phyloP scores from a whole-genome alignment of 495 filamentous ascomycete species.

The Neurospora tetraspora region DNA sequence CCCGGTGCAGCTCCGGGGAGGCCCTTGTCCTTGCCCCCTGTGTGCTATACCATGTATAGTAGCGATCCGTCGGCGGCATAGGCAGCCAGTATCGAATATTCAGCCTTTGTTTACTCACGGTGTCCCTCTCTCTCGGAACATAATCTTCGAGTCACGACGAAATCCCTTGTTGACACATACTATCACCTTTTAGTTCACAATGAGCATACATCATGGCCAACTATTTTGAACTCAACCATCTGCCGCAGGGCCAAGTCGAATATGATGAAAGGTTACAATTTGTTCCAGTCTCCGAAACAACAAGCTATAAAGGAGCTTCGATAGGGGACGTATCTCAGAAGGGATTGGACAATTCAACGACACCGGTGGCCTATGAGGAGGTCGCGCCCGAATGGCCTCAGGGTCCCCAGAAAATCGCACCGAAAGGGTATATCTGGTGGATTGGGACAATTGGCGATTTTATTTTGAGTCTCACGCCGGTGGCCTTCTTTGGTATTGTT shows the following conservation, averaged over 20 bases:
- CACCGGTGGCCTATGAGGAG: neutral
- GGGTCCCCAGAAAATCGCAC: neutral
- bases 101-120: neutral
- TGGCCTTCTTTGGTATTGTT: neutral
- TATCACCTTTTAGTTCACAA: neutral
- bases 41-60: neutral
- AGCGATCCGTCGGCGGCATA: neutral
- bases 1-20: neutral
- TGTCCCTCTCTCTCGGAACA: neutral
- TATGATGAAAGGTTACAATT: neutral
- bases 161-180: too few relatives aligned
- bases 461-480: neutral
- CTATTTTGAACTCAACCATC: neutral
- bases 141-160: neutral
- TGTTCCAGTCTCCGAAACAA: neutral
- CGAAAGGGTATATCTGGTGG: neutral
- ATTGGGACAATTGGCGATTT: neutral
- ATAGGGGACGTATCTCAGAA: neutral
- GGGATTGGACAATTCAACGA: neutral
- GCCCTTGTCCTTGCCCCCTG: neutral
- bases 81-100: neutral
- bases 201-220: neutral
- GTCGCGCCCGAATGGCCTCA: neutral
- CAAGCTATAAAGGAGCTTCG: neutral
- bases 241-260: neutral